Percentiles rank a stretch among this genome's conserved stretches.
These are phyloP conservation scores for Delonix regia DNA, from an alignment of 306 rosid genomes.

Conservation along the genomic window DNA sequence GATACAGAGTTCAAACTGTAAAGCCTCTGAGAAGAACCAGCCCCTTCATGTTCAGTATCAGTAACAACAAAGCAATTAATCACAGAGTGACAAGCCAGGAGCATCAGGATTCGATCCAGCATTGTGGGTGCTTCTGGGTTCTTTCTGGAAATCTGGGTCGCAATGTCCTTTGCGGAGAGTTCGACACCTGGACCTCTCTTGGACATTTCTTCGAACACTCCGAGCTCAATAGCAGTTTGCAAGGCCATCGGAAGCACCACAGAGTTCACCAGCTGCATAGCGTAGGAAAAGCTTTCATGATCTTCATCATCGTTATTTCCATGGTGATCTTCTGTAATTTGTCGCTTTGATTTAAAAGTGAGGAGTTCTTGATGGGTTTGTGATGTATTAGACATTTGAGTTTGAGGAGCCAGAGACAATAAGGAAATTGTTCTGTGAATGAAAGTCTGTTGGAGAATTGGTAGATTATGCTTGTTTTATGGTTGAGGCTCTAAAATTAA, in stretches of 20 bases:
- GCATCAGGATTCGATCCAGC: conserved; percentile 59
- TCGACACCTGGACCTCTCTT: conserved; percentile 37
- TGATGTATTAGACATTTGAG: not conserved
- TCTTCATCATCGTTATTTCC: conserved; percentile 20
- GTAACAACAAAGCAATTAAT: conserved; percentile 34
- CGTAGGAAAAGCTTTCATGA: conserved; percentile 47
- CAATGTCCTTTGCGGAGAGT: conserved; percentile 51
- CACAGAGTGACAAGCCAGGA: conserved; percentile 44
- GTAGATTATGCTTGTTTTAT: no score
- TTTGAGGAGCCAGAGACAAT: no score
- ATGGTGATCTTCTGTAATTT: not conserved
- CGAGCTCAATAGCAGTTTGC: conserved; percentile 48
- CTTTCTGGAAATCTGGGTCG: conserved; percentile 33
- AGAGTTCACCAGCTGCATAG: conserved; percentile 35
- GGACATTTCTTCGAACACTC: conserved; percentile 55
- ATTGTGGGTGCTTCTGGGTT: conserved; percentile 51
- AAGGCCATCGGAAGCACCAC: conserved; percentile 45
- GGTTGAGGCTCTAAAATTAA: no score
- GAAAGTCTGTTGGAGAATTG: no score
- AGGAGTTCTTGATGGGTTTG: not conserved
- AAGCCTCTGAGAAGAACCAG: not conserved
- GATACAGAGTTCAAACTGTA: conserved; percentile 43
- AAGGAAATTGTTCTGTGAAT: no score
- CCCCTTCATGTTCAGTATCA: not conserved
- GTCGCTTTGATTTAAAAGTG: not conserved